Base-by-base conservation (phyloP, 805 yeast genomes). In the Peterozyma xylosa region DNA sequence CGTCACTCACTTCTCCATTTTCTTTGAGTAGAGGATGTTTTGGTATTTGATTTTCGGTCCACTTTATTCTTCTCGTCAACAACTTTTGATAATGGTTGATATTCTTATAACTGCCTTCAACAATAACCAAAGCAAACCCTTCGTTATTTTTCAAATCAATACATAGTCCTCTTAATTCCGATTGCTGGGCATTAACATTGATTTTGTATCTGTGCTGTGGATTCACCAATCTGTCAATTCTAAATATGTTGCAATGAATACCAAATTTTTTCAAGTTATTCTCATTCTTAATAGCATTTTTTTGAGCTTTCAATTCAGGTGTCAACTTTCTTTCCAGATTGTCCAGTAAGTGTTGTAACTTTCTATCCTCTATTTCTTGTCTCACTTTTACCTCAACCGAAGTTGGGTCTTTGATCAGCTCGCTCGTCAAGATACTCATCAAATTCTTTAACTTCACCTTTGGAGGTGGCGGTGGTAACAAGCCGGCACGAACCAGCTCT, bases 371-470 rank as follows among this genome's bases (percentile, higher is more conserved):
- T 3, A 88, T 83, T 48, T 90, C 93, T 18, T 66, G 60, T 37
- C 75, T 68, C 0, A 93, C 96, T 41, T 71, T 62, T 59, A 70
- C 68, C 55, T 91, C 99, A 51, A 89, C 82, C 3, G 78, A 78
- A 0, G 98, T 91, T 1, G 99, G 98, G 57, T 93, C 96, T 47
- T 75, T 70, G 39, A 90, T 83, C 6, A 93, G 87, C 46, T 86
- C 95, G 52, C 86, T 79, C 2, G 97, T 86, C 40, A 85, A 66
- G 0, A 88, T 96, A 53, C 74, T 83, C 89, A 88, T 86, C 60
- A 93, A 71, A 57, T 91, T 93, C 37, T 83, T 77, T 37, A 88
- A 67, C 54, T 84, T 86, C 21, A 93, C 84, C 60, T 91, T 93
- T 2, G 96, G 95, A 5, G 83, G 83, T 0, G 96, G 96, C 5